These are phyloP conservation scores for Thermothelomyces thermophilus DNA, from an alignment of 2,329 filamentous ascomycete genomes.

Conservation along the genomic window DNA sequence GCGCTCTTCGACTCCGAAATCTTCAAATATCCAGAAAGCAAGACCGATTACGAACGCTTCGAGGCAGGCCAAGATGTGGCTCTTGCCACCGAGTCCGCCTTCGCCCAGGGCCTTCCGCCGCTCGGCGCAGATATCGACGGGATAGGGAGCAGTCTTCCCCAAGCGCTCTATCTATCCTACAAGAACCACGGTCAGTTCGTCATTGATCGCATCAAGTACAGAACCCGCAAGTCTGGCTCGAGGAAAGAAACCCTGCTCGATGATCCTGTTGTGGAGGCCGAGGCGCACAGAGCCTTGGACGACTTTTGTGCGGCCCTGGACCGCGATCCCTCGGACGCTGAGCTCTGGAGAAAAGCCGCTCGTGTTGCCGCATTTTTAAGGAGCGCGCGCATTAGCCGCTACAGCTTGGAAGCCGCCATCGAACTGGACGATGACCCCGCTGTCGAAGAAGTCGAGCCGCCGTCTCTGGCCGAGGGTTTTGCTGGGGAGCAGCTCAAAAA, in stretches of 20 bases:
- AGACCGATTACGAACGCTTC: slow-evolving; percentile 74
- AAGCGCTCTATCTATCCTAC: slow-evolving; percentile 86
- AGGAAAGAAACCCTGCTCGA: slow-evolving; percentile 31
- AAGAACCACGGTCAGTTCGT: slow-evolving; percentile 93
- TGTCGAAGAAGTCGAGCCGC: slow-evolving; percentile 54
- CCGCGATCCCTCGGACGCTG: slow-evolving; percentile 60
- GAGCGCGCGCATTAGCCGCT: slow-evolving; percentile 51
- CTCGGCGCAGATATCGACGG: slow-evolving; percentile 61
- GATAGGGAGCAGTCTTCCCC: slow-evolving; percentile 72
- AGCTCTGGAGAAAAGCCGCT: slow-evolving; percentile 56
- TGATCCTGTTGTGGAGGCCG: slow-evolving; percentile 32
- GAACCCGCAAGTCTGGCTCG: slow-evolving; percentile 30
- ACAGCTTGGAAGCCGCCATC: slow-evolving; percentile 59
- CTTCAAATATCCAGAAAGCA: slow-evolving; percentile 82
- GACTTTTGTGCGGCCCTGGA: slow-evolving; percentile 55
- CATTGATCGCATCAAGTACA: slow-evolving; percentile 64
- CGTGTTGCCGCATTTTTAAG: slow-evolving; percentile 53
- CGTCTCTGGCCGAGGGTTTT: slow-evolving; percentile 56
- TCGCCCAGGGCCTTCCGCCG: slow-evolving; percentile 46
- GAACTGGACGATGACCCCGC: slow-evolving; percentile 62
- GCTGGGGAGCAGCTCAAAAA: slow-evolving; percentile 56
- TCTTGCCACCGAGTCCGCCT: slow-evolving; percentile 41
- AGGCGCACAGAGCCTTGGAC: slow-evolving; percentile 43
- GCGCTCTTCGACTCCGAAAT: slow-evolving; percentile 87
- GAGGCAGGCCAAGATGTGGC: slow-evolving; percentile 48